Evolutionary conservation across 2,329 filamentous ascomycete species (phyloP).

Genomic region (Aspergillus sp.): DNA sequence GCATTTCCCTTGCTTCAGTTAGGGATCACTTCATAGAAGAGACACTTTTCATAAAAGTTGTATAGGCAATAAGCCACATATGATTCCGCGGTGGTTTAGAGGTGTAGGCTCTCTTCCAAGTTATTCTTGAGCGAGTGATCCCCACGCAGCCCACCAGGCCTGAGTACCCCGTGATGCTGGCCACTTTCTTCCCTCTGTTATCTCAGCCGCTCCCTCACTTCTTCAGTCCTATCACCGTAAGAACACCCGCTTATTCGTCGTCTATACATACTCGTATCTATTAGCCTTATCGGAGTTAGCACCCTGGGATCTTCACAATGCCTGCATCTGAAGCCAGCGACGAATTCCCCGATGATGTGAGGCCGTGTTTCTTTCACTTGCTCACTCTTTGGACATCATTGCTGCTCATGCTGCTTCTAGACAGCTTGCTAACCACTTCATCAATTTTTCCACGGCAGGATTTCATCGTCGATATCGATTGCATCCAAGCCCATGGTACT

Average conservation of each 20-base stretch:
- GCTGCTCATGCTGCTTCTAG: background rate
- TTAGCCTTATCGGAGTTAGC: background rate
- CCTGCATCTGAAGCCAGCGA: conserved; percentile 54
- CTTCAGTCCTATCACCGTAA: background rate
- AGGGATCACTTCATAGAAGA: background rate
- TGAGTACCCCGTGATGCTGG: conserved; percentile 9
- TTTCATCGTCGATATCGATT: conserved; percentile 66
- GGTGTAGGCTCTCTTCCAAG: background rate
- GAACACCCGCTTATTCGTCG: background rate
- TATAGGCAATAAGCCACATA: background rate
- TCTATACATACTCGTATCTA: background rate
- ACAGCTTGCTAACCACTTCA: background rate
- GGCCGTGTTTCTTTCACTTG: background rate
- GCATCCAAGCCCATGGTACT: conserved; percentile 63
- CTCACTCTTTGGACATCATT: background rate
- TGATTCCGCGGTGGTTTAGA: background rate
- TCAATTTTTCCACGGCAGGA: conserved; percentile 33
- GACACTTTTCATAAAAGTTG: background rate
- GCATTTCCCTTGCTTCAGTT: background rate
- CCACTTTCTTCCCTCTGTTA: background rate
- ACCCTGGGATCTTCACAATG: conserved; percentile 34
- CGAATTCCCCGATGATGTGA: conserved; percentile 53
- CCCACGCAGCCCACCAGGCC: background rate
- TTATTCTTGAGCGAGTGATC: background rate
- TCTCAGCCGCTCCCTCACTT: background rate